These are phyloP conservation scores for Volvariella volvacea DNA, from an alignment of 1,284 basidiomycete species.

Conservation along the genomic window DNA sequence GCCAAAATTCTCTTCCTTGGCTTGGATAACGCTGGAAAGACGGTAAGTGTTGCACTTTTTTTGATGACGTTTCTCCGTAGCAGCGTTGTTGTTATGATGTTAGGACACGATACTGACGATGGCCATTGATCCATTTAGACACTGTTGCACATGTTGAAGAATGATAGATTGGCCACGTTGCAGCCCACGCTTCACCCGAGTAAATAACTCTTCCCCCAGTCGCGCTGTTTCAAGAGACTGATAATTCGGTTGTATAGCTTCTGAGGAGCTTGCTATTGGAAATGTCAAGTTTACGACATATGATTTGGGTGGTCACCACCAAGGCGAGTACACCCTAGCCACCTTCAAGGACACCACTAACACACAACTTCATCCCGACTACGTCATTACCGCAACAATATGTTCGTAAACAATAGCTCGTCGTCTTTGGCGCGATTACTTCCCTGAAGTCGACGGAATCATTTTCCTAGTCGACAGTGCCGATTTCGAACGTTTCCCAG, in stretches of 20 bases:
- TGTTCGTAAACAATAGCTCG: constrained; percentile 65
- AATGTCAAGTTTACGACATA: constrained; percentile 99
- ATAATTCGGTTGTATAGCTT: constrained; percentile 50
- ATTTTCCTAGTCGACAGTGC: constrained; percentile 98
- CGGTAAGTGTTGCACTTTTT: constrained; percentile 48
- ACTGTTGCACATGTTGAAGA: constrained; percentile 99
- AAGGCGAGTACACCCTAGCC: constrained; percentile 51
- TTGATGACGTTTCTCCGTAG: background rate
- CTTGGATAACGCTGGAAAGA: constrained; percentile 99
- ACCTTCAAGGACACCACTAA: constrained; percentile 7
- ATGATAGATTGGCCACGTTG: constrained; percentile 94
- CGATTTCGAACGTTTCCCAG: constrained; percentile 93
- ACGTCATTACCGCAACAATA: constrained; percentile 5
- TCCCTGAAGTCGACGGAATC: constrained; percentile 99
- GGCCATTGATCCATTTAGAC: constrained; percentile 52
- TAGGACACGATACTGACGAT: constrained; percentile 3
- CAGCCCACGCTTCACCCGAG: constrained; percentile 99
- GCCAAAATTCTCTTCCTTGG: constrained; percentile 99
- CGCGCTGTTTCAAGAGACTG: constrained; percentile 6
- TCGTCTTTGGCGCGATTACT: constrained; percentile 99
- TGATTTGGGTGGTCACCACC: constrained; percentile 96
- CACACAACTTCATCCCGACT: background rate
- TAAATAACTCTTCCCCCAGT: constrained; percentile 39
- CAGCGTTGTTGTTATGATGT: constrained; percentile 4
- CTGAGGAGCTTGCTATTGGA: constrained; percentile 98